phyloP scores from a whole-genome alignment of 305 asterid genomes.

The Andrographis paniculata region DNA sequence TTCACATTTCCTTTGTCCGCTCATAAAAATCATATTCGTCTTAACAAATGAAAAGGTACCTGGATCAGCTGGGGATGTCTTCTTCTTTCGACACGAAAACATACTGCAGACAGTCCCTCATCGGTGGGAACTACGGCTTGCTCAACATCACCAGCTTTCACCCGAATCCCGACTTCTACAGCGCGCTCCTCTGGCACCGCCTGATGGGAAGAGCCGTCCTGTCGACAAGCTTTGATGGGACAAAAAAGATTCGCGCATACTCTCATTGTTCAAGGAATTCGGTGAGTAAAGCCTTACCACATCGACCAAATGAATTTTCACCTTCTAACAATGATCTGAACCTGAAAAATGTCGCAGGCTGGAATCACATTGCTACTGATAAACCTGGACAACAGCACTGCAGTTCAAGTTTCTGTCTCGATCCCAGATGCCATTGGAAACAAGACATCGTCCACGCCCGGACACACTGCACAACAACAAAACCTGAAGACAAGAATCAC shows the following conservation, averaged over 20 bases:
- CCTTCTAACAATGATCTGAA: no score
- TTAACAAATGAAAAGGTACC: constrained; percentile 38
- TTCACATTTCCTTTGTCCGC: constrained; percentile 4
- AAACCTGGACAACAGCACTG: constrained; percentile 49
- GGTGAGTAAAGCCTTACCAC: constrained; percentile 39
- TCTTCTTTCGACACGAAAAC: constrained; percentile 58
- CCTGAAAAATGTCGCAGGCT: constrained; percentile 24
- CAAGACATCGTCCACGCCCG: constrained; percentile 14
- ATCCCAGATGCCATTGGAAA: constrained; percentile 27
- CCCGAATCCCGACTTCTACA: constrained; percentile 92
- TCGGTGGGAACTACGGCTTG: constrained; percentile 90
- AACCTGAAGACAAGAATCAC: constrained; percentile 16
- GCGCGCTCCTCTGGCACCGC: constrained; percentile 92
- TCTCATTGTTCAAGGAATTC: constrained; percentile 70
- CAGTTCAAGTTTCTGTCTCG: constrained; percentile 39
- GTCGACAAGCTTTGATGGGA: constrained; percentile 45
- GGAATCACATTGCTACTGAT: constrained; percentile 73
- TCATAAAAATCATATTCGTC: not conserved
- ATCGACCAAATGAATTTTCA: no score
- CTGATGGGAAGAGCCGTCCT: constrained; percentile 70
- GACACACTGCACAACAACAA: constrained; percentile 19
- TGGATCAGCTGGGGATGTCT: constrained; percentile 91
- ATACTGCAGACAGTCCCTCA: constrained; percentile 78
- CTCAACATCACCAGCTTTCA: constrained; percentile 49
- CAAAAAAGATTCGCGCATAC: constrained; percentile 54